Evolutionary conservation across 257 asterid species (phyloP).

Genomic region (Nicotiana knightiana): DNA sequence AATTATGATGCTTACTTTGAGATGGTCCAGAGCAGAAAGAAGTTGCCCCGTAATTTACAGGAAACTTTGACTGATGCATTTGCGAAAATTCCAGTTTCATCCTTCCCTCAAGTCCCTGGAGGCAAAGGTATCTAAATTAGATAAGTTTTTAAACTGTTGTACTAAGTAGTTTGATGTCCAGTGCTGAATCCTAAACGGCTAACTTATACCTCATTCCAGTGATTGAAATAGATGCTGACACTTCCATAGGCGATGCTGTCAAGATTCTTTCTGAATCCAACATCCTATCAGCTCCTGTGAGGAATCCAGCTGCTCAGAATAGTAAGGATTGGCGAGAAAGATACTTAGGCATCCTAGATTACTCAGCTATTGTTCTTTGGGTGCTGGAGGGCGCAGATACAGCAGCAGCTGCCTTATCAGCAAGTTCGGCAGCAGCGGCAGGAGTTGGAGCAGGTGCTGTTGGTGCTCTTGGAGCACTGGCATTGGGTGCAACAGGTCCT

Average conservation of each 20-base stretch:
- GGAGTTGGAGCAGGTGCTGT: conserved; percentile 79
- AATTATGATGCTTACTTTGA: conserved; percentile 75
- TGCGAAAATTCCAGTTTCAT: conserved; percentile 57
- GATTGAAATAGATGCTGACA: conserved; percentile 67
- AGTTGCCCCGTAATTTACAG: conserved; percentile 49
- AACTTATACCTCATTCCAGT: conserved; percentile 27
- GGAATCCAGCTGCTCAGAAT: conserved; percentile 38
- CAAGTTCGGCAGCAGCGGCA: conserved; percentile 73
- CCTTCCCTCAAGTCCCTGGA: conserved; percentile 80
- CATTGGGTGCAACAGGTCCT: conserved; percentile 77
- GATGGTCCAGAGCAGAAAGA: conserved; percentile 60
- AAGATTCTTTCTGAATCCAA: conserved; percentile 67
- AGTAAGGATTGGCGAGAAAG: conserved; percentile 60
- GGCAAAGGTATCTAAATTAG: conserved; percentile 53
- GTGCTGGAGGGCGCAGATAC: conserved; percentile 72
- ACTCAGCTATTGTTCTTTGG: conserved; percentile 78
- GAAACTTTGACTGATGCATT: conserved; percentile 65
- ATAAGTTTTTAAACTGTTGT: not conserved
- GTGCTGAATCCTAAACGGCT: not conserved
- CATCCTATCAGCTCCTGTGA: conserved; percentile 79
- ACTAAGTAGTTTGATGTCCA: not conserved
- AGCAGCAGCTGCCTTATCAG: conserved; percentile 78
- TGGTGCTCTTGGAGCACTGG: conserved; percentile 74
- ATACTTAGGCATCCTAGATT: conserved; percentile 74
- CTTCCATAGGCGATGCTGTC: conserved; percentile 59